Conservation (phyloP, 176 grass and related monocot genomes). For the Carex parvula region DNA sequence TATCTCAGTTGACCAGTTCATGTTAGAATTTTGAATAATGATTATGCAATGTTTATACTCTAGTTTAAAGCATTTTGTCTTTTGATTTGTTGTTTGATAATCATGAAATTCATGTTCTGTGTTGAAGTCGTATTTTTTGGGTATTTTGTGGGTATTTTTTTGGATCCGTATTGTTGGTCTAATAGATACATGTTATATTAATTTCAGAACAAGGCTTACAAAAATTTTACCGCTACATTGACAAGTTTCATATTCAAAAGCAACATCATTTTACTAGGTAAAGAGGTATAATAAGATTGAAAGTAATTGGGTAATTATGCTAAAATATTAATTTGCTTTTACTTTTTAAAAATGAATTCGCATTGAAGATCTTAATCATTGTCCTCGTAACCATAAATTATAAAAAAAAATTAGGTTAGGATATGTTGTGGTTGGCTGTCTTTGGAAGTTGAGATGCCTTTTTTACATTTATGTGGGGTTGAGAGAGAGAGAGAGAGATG, state of each 20-base stretch:
- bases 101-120: not conserved
- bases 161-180: not conserved
- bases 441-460: constrained; percentile 28
- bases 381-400: not conserved
- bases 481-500: constrained; percentile 32
- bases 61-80: constrained; percentile 14
- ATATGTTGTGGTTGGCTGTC: constrained; percentile 16
- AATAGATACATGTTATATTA: not conserved
- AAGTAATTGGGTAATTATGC: not conserved
- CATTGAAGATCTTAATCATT: constrained; percentile 25
- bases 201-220: not conserved
- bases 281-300: no score
- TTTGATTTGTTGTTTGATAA: constrained; percentile 16
- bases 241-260: not conserved
- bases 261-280: not conserved
- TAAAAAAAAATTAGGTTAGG: not conserved
- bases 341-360: not conserved
- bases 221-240: not conserved
- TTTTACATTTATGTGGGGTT: constrained; percentile 26
- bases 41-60: constrained; percentile 18
- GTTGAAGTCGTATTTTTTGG: not conserved
- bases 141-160: no score
- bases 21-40: constrained; percentile 19
- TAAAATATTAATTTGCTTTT: not conserved
- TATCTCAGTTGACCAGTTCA: not conserved